These are phyloP conservation scores for Coemansia sp. DNA, from an alignment of 192 early-diverging fungal species.

Conservation along the genomic window DNA sequence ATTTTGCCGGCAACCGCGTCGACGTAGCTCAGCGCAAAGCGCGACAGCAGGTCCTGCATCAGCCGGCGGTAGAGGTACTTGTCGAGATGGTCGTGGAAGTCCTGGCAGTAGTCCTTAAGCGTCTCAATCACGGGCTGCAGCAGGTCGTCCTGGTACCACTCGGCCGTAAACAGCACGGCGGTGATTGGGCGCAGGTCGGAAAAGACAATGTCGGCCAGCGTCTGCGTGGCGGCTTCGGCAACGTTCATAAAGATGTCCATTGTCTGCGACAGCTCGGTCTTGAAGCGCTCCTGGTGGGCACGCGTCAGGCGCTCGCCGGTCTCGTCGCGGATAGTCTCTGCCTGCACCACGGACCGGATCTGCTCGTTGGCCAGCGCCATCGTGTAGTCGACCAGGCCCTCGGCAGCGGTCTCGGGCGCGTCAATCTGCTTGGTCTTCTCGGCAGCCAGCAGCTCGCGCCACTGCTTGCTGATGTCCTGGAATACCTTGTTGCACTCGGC, in stretches of 20 bases:
- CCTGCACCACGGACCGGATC: constrained; percentile 86
- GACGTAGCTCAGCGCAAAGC: constrained; percentile 80
- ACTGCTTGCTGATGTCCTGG: constrained; percentile 78
- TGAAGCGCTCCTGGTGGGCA: constrained; percentile 61
- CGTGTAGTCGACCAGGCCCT: constrained; percentile 91
- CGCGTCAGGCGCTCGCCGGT: constrained; percentile 58
- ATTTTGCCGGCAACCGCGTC: constrained; percentile 67
- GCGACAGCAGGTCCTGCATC: constrained; percentile 82
- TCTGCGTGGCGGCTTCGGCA: constrained; percentile 69
- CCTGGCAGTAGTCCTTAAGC: constrained; percentile 90
- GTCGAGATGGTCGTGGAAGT: constrained; percentile 83
- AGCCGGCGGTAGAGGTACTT: constrained; percentile 87
- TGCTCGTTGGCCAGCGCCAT: constrained; percentile 96
- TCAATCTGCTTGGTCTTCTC: constrained; percentile 82
- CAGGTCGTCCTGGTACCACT: constrained; percentile 92
- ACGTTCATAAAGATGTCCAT: constrained; percentile 92
- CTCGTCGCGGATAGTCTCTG: constrained; percentile 70
- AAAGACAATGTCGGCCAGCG: constrained; percentile 82
- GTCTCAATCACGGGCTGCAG: constrained; percentile 88
- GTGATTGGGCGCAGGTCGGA: constrained; percentile 79
- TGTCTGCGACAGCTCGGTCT: constrained; percentile 64
- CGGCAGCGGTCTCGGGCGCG: constrained; percentile 68
- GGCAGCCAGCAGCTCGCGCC: constrained; percentile 70
- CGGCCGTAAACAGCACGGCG: constrained; percentile 66
- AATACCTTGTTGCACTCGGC: constrained; percentile 77